Conservation (phyloP, 2,329 filamentous ascomycete species). For the Exserohilum turcica region DNA sequence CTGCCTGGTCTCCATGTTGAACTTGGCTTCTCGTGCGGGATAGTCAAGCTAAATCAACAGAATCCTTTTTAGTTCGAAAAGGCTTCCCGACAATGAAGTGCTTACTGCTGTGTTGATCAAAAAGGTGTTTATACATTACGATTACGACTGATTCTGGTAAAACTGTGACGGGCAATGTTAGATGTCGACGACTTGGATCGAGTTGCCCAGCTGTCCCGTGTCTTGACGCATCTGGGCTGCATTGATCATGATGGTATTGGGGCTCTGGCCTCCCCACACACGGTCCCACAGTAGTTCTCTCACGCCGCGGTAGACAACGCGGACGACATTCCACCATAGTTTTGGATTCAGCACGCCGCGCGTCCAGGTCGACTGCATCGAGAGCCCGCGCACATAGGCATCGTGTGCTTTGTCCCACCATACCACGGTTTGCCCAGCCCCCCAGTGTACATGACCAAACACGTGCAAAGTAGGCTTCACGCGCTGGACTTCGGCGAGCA, state of each 20-base stretch:
- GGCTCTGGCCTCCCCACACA: constrained; percentile 61
- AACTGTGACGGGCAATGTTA: constrained; percentile 34
- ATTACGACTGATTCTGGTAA: constrained; percentile 27
- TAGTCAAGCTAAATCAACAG: constrained; percentile 46
- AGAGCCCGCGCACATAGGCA: constrained; percentile 70
- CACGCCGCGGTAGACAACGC: constrained; percentile 59
- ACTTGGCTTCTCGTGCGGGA: constrained; percentile 39
- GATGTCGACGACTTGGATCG: constrained; percentile 50
- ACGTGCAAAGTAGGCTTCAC: constrained; percentile 77
- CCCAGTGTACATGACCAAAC: constrained; percentile 84
- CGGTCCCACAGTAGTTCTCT: constrained; percentile 64
- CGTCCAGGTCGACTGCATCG: constrained; percentile 46
- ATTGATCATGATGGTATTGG: constrained; percentile 64
- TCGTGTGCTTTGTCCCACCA: constrained; percentile 77
- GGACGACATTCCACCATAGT: constrained; percentile 58
- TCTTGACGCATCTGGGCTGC: constrained; percentile 60
- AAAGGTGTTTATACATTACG: constrained; percentile 32
- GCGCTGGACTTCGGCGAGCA: constrained; percentile 75
- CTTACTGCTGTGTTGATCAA: constrained; percentile 35
- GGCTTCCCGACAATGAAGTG: constrained; percentile 41
- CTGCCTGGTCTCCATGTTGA: constrained; percentile 50
- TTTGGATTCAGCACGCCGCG: constrained; percentile 45
- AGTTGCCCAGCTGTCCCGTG: constrained; percentile 56
- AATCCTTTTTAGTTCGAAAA: constrained; percentile 46
- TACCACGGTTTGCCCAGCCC: constrained; percentile 69